Percentiles rank a stretch among this genome's conserved stretches.
Conservation (phyloP, 192 early-diverging fungal species). For the Podila horticola region DNA sequence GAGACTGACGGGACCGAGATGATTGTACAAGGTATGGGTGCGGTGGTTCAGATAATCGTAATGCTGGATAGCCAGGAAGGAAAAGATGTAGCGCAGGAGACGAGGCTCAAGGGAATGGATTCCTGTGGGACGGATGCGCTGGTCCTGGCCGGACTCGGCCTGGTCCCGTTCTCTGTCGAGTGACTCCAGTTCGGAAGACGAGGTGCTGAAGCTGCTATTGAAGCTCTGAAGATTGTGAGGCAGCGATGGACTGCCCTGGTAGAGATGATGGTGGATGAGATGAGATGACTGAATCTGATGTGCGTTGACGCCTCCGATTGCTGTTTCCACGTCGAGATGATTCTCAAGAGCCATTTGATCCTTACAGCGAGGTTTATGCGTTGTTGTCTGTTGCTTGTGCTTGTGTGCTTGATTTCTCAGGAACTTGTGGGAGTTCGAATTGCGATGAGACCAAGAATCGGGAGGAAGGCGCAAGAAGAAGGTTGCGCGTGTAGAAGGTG, state of each 20-base stretch:
- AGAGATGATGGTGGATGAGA: constrained; percentile 1
- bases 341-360: constrained; percentile 36
- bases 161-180: constrained; percentile 4
- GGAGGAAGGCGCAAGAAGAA: neutral
- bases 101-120: constrained; percentile 44
- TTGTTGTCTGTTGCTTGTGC: neutral
- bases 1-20: constrained; percentile 36
- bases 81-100: constrained; percentile 45
- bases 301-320: constrained; percentile 18
- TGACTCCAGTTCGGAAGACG: constrained; percentile 24
- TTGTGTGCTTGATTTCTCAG: neutral
- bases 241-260: constrained; percentile 9
- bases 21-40: constrained; percentile 43
- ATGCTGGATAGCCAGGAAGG: constrained; percentile 36
- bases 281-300: constrained; percentile 9
- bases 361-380: neutral
- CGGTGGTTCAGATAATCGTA: constrained; percentile 52
- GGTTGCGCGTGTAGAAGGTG: neutral
- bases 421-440: neutral
- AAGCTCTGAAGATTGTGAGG: constrained; percentile 7
- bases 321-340: constrained; percentile 22
- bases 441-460: neutral
- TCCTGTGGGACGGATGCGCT: constrained; percentile 6
- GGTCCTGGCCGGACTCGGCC: neutral
- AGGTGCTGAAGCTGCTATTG: constrained; percentile 26